Conservation (phyloP, 2,329 filamentous ascomycete genomes). For the Hypomyces rosellus region DNA sequence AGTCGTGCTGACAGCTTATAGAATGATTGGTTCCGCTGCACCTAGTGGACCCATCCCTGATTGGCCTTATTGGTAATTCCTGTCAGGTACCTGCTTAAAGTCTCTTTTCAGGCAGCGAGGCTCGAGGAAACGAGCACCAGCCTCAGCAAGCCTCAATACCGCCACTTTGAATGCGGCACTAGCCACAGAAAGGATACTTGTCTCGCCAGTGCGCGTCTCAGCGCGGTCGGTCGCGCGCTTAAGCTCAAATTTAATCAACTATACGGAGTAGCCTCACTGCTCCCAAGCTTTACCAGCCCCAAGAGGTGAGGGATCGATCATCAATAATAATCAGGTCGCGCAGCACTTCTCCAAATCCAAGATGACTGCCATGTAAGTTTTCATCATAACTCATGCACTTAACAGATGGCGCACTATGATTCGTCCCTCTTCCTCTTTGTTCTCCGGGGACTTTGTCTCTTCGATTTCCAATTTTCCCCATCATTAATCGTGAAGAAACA, state of each 20-base stretch:
- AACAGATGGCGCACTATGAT: too few species aligned
- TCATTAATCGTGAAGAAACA: neutral
- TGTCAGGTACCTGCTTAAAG: too few species aligned
- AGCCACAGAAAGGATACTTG: neutral
- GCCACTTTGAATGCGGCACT: too few species aligned
- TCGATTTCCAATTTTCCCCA: neutral
- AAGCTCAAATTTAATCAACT: neutral
- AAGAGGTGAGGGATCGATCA: slow-evolving; percentile 1
- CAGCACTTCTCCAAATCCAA: slow-evolving; percentile 11
- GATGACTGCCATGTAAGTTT: slow-evolving; percentile 35
- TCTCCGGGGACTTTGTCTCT: too few species aligned
- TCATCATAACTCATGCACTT: too few species aligned
- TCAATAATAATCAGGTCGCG: neutral
- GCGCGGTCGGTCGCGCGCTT: neutral
- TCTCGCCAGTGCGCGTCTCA: neutral
- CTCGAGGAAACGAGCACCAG: neutral
- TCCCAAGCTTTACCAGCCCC: neutral
- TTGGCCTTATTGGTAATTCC: too few species aligned
- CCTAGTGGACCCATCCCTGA: too few species aligned
- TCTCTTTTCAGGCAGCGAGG: too few species aligned
- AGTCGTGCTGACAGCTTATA: too few species aligned
- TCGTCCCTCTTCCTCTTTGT: too few species aligned
- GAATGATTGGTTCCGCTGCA: too few species aligned
- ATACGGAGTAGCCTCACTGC: neutral
- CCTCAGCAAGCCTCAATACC: neutral